A percentile compares a stretch with the other conserved stretches of the same genome.
Conservation (phyloP, 1,284 basidiomycete genomes). For the Grifola frondosa region DNA sequence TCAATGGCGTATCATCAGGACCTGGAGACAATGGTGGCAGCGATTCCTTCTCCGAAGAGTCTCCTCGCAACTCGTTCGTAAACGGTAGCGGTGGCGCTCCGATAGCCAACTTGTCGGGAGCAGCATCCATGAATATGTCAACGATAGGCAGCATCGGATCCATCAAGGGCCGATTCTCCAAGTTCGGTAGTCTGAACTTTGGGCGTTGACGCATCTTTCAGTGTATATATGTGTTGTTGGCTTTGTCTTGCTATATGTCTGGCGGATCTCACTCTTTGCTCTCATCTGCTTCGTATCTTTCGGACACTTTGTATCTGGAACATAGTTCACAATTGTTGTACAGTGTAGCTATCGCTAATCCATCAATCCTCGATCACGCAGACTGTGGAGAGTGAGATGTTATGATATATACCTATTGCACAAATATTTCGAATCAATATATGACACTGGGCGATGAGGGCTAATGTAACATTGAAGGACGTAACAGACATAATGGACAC, state of each 20-base stretch:
- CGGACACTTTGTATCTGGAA: conserved; percentile 24
- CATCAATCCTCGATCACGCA: too few relatives aligned
- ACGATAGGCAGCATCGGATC: conserved; percentile 40
- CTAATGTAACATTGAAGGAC: too few relatives aligned
- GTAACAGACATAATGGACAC: too few relatives aligned
- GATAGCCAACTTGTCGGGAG: conserved; percentile 28
- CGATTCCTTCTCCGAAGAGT: conserved; percentile 61
- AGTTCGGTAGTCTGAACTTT: conserved; percentile 72
- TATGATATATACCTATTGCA: too few relatives aligned
- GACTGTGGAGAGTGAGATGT: too few relatives aligned
- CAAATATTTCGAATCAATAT: too few relatives aligned
- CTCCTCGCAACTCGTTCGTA: conserved; percentile 69
- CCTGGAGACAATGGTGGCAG: conserved; percentile 59
- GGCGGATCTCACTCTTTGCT: conserved; percentile 11
- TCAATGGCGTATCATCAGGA: conserved; percentile 73
- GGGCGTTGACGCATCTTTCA: conserved; percentile 44
- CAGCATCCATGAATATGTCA: conserved; percentile 34
- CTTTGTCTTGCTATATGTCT: conserved; percentile 6
- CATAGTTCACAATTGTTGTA: conserved; percentile 28
- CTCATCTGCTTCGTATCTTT: conserved; percentile 13
- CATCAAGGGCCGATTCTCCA: conserved; percentile 56
- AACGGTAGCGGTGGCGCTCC: conserved; percentile 43
- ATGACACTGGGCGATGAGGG: too few relatives aligned
- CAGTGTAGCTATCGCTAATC: conserved; percentile 27
- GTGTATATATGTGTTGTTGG: conserved; percentile 5